Conservation (phyloP, 352 stramenopile genomes). For the Blastocystis sp. region DNA sequence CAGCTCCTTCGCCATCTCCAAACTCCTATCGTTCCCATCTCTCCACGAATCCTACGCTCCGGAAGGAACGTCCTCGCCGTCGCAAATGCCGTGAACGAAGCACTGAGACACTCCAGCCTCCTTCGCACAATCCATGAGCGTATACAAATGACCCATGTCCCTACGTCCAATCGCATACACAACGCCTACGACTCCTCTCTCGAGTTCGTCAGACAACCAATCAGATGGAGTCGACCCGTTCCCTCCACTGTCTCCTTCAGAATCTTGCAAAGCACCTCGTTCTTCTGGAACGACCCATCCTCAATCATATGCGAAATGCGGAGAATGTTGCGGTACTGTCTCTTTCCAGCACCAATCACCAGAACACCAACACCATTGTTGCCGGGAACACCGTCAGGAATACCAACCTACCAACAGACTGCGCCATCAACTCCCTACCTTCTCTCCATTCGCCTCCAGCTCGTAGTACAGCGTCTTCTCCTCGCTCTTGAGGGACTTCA, state of each 20-base stretch:
- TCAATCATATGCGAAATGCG: neutral
- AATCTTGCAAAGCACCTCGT: neutral
- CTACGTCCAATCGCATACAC: neutral
- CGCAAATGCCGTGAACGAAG: neutral
- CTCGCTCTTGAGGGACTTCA: neutral
- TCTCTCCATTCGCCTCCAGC: neutral
- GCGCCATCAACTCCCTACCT: neutral
- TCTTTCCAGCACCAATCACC: constrained; percentile 15
- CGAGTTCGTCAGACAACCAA: neutral
- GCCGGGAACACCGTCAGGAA: neutral
- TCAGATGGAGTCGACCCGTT: neutral
- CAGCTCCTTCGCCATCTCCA: neutral
- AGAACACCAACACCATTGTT: neutral
- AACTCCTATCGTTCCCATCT: neutral
- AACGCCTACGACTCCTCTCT: neutral
- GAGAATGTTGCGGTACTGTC: neutral
- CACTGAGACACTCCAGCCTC: neutral
- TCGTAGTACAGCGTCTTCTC: constrained; percentile 15
- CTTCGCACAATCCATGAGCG: neutral
- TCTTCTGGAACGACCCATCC: neutral
- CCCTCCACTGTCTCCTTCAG: neutral
- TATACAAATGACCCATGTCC: neutral
- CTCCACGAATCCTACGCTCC: neutral
- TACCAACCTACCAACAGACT: neutral
- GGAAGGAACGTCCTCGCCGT: neutral